phyloP scores from a whole-genome alignment of 2,329 filamentous ascomycete genomes.

The Epichloe scottii region DNA sequence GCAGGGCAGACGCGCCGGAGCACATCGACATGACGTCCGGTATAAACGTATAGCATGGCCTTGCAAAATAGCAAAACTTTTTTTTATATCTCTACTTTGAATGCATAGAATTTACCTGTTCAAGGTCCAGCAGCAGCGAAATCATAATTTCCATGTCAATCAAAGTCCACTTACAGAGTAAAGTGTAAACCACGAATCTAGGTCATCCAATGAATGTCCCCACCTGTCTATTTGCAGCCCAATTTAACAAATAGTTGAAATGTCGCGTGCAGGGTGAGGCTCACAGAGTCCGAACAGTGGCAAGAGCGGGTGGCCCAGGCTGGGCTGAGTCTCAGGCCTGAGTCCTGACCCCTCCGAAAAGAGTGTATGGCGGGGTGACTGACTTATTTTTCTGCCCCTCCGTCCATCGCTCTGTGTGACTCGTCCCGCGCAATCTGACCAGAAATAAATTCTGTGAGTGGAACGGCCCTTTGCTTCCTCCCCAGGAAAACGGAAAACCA shows the following conservation, averaged over 20 bases:
- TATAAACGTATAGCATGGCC: conserved; percentile 7
- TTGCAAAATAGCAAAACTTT: conserved; percentile 1
- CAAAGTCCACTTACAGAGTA: no score
- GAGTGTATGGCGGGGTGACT: conserved; percentile 3
- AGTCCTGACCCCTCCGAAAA: not conserved
- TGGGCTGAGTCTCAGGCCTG: no score
- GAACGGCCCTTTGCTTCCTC: not conserved
- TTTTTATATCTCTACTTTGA: not conserved
- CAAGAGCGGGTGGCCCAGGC: no score
- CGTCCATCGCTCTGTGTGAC: not conserved
- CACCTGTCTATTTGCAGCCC: no score
- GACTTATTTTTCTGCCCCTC: conserved; percentile 4
- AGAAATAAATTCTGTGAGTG: not conserved
- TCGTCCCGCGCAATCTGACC: not conserved
- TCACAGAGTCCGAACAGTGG: no score
- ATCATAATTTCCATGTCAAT: no score
- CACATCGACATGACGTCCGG: not conserved
- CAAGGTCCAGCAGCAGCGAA: no score
- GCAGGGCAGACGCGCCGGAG: not conserved
- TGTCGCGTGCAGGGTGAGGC: no score
- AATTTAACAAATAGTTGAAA: no score
- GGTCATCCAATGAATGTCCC: no score
- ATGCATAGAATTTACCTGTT: conserved; percentile 5
- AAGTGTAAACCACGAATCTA: no score
- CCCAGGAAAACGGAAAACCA: not conserved